Evolutionary conservation across 768 basidiomycete genomes (phyloP).

Genomic region (Porpolomopsis calyptriformis): DNA sequence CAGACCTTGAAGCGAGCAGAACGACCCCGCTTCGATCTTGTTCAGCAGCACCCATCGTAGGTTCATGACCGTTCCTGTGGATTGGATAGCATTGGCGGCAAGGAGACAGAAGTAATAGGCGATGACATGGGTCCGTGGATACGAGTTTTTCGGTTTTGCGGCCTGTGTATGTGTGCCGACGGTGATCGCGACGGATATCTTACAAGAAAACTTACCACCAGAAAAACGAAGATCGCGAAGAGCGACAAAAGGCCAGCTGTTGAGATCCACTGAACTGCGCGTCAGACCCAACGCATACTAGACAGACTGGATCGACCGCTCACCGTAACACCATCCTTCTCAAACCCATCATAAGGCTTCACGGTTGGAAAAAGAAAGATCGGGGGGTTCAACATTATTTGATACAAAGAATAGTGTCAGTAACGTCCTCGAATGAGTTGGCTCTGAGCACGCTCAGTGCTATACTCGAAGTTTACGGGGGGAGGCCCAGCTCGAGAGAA

Average conservation of each 20-base stretch:
- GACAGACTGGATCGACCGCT: neutral
- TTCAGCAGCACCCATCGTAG: constrained; percentile 19
- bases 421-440: no score
- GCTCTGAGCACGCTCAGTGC: no score
- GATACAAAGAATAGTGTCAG: neutral
- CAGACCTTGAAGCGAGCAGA: constrained; percentile 21
- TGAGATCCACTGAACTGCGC: neutral
- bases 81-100: constrained; percentile 20
- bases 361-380: constrained; percentile 3
- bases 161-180: neutral
- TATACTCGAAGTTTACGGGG: no score
- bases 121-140: constrained; percentile 13
- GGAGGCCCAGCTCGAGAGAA: constrained; percentile 3
- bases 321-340: constrained; percentile 1
- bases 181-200: no score
- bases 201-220: neutral
- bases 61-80: constrained; percentile 18
- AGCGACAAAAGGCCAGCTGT: constrained; percentile 2
- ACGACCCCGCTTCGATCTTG: constrained; percentile 11
- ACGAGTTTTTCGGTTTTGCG: constrained; percentile 10
- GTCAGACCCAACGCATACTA: neutral
- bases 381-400: neutral
- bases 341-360: neutral
- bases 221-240: neutral
- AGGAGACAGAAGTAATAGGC: constrained; percentile 21